These are phyloP conservation scores for Globisporangium polare DNA, from an alignment of 352 stramenopile species.

Conservation along the genomic window DNA sequence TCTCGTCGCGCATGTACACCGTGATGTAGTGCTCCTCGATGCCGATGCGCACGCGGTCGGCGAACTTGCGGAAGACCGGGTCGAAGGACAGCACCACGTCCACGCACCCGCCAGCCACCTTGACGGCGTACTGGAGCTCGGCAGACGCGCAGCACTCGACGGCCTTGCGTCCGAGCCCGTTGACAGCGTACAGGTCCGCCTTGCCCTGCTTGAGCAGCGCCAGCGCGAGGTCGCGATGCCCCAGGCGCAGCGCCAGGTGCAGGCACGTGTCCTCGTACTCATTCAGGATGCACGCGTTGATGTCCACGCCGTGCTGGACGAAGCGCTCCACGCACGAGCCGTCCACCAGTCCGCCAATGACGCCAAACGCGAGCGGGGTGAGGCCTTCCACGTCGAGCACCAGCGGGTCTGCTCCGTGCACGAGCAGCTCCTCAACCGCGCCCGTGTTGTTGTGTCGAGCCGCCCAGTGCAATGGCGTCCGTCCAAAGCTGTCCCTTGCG, in stretches of 20 bases:
- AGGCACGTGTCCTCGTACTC: slow-evolving; percentile 60
- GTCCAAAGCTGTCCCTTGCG: slow-evolving; percentile 49
- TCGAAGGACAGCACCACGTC: slow-evolving; percentile 83
- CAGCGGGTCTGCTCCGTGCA: slow-evolving; percentile 41
- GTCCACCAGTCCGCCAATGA: slow-evolving; percentile 46
- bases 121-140: slow-evolving; percentile 74
- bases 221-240: slow-evolving; percentile 54
- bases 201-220: slow-evolving; percentile 56
- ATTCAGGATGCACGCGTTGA: slow-evolving; percentile 45
- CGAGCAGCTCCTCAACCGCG: slow-evolving; percentile 50
- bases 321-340: slow-evolving; percentile 51
- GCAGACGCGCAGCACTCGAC: slow-evolving; percentile 74
- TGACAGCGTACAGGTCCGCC: slow-evolving; percentile 50
- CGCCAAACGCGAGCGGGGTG: slow-evolving; percentile 62
- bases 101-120: slow-evolving; percentile 55
- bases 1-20: slow-evolving; percentile 56
- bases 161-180: slow-evolving; percentile 48
- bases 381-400: slow-evolving; percentile 57
- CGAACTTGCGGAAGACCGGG: slow-evolving; percentile 53
- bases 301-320: slow-evolving; percentile 40
- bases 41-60: slow-evolving; percentile 48
- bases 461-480: slow-evolving; percentile 75
- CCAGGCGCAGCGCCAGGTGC: slow-evolving; percentile 62
- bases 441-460: slow-evolving; percentile 63
- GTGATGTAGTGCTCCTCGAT: slow-evolving; percentile 79